Percentiles rank a stretch among this genome's conserved stretches.
Conservation (phyloP, 768 basidiomycete species). For the Tulasnella sp. region DNA sequence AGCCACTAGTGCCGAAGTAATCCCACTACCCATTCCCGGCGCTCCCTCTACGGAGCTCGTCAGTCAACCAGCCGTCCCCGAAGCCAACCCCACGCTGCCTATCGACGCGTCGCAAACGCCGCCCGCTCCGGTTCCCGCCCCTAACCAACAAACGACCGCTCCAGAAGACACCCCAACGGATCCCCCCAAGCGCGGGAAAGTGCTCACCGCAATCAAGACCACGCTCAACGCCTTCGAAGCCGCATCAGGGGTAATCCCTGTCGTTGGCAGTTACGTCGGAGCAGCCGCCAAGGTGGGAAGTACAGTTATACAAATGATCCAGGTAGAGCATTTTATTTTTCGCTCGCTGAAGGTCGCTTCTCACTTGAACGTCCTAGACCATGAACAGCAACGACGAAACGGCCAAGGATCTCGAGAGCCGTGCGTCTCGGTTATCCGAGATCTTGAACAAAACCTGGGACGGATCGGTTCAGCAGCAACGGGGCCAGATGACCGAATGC, state of each 20-base stretch:
- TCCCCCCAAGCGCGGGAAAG: not conserved
- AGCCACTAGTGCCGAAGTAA: not conserved
- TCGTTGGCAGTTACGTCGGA: not conserved
- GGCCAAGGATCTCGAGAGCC: not conserved
- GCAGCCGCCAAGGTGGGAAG: not conserved
- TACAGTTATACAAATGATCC: not conserved
- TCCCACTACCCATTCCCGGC: not conserved
- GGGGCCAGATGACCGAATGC: not conserved
- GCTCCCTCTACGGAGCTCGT: not conserved
- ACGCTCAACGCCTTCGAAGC: not conserved
- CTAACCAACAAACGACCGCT: not conserved
- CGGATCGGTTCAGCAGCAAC: not conserved
- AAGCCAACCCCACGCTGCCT: not conserved
- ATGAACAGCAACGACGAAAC: not conserved
- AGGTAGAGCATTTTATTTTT: not conserved
- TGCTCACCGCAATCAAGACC: not conserved
- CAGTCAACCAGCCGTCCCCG: not conserved
- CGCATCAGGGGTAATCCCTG: not conserved
- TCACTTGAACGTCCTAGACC: not conserved
- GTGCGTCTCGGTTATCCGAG: not conserved
- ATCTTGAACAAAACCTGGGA: not conserved
- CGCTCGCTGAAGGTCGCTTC: not conserved
- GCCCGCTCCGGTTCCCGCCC: not conserved
- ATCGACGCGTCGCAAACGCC: not conserved
- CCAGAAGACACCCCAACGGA: not conserved